phyloP scores from a whole-genome alignment of 768 basidiomycete genomes.

The Harrya chromipes region DNA sequence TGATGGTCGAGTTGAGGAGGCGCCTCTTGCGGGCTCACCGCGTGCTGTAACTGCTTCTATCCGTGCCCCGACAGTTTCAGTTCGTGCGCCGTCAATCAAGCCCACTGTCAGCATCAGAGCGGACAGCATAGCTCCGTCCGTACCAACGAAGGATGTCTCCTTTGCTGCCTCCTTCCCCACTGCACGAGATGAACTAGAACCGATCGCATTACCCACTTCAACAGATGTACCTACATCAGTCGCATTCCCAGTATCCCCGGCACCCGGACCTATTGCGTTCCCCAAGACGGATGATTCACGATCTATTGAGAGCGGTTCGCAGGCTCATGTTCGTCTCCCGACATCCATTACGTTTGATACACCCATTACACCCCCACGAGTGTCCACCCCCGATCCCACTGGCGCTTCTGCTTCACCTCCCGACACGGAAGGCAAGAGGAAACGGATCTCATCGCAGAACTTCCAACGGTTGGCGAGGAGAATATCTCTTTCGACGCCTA shows the following conservation, averaged over 20 bases:
- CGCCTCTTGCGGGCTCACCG: constrained; percentile 19
- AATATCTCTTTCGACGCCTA: constrained; percentile 62
- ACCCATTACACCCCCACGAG: constrained; percentile 55
- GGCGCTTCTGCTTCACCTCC: constrained; percentile 60
- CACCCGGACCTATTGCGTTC: constrained; percentile 37
- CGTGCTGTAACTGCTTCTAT: constrained; percentile 12
- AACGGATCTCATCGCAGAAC: constrained; percentile 80
- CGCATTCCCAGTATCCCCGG: constrained; percentile 33
- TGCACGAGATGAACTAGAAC: constrained; percentile 12
- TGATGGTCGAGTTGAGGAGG: constrained; percentile 17
- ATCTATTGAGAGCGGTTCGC: constrained; percentile 28
- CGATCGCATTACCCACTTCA: constrained; percentile 7
- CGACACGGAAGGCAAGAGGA: constrained; percentile 73
- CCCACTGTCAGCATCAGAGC: constrained; percentile 21
- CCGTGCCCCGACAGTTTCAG: constrained; percentile 13
- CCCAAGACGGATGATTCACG: constrained; percentile 38
- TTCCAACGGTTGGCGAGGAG: constrained; percentile 77
- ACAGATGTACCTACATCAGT: constrained; percentile 23
- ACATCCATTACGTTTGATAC: constrained; percentile 62
- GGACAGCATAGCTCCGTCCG: constrained; percentile 26
- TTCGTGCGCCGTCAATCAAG: constrained; percentile 22
- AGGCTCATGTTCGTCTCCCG: constrained; percentile 24
- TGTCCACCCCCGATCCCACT: constrained; percentile 64
- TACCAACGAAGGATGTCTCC: constrained; percentile 26
- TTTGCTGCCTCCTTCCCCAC: constrained; percentile 36